Percentiles rank a stretch among this genome's conserved stretches.
Evolutionary conservation across 2,329 filamentous ascomycete species (phyloP).

Genomic region (Esteya vermicola): DNA sequence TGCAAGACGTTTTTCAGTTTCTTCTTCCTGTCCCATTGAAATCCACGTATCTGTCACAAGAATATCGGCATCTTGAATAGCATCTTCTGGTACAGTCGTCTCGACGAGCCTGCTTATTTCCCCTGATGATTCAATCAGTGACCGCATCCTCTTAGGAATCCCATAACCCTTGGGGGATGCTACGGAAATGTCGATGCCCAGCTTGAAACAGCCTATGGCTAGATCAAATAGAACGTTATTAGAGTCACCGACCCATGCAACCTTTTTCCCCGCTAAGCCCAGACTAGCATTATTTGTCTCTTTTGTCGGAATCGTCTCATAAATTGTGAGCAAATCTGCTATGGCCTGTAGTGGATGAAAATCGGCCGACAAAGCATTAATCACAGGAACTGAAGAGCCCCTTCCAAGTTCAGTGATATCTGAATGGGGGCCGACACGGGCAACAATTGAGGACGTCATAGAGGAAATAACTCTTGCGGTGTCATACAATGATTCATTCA

Average conservation of each 20-base stretch:
- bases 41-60: constrained; percentile 97
- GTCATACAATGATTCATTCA: constrained; percentile 91
- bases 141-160: constrained; percentile 61
- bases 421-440: constrained; percentile 62
- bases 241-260: constrained; percentile 92
- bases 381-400: constrained; percentile 64
- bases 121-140: constrained; percentile 50
- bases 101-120: constrained; percentile 51
- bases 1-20: constrained; percentile 60
- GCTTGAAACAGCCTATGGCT: constrained; percentile 73
- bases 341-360: constrained; percentile 92
- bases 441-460: constrained; percentile 74
- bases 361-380: constrained; percentile 77
- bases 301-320: constrained; percentile 54
- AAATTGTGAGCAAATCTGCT: constrained; percentile 83
- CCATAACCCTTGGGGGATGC: constrained; percentile 76
- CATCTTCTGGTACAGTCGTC: constrained; percentile 72
- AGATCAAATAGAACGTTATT: constrained; percentile 96
- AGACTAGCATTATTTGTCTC: constrained; percentile 27
- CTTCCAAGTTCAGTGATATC: constrained; percentile 58
- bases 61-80: constrained; percentile 71
- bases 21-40: constrained; percentile 92
- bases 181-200: constrained; percentile 74
- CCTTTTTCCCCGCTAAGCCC: constrained; percentile 69
- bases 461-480: constrained; percentile 88